phyloP scores from a whole-genome alignment of 2,329 filamentous ascomycete species.

The Neodidymelliopsis sp. region DNA sequence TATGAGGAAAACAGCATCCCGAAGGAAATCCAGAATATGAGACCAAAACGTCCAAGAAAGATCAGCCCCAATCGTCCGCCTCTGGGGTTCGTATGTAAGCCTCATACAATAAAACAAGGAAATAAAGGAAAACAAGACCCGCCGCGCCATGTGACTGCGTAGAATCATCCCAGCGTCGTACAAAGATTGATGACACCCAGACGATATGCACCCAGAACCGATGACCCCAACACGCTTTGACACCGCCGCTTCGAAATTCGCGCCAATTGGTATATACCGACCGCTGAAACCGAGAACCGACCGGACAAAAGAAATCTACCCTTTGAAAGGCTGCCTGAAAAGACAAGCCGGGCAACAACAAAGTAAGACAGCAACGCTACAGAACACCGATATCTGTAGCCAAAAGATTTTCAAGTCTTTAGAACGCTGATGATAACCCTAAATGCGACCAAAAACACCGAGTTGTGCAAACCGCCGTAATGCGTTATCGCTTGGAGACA shows the following conservation, averaged over 20 bases:
- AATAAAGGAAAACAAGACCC: conserved; percentile 33
- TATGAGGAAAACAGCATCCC: conserved; percentile 34
- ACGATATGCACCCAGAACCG: conserved; percentile 46
- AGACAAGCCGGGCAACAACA: conserved; percentile 41
- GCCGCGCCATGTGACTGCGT: conserved; percentile 42
- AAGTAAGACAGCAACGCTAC: conserved; percentile 43
- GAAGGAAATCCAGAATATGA: conserved; percentile 27
- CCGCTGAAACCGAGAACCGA: conserved; percentile 44
- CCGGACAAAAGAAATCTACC: conserved; percentile 53
- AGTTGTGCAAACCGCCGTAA: conserved; percentile 51
- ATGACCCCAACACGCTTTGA: conserved; percentile 42
- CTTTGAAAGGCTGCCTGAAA: conserved; percentile 35
- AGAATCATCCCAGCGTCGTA: conserved; percentile 53
- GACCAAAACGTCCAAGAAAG: conserved; percentile 42
- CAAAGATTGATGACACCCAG: conserved; percentile 44
- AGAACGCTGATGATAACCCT: conserved; percentile 43
- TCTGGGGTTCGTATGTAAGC: conserved; percentile 36
- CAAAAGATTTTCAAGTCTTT: conserved; percentile 47
- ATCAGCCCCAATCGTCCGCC: conserved; percentile 31
- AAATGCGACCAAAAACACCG: conserved; percentile 50
- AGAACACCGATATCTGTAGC: conserved; percentile 47
- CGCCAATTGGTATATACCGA: conserved; percentile 53
- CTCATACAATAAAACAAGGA: conserved; percentile 44
- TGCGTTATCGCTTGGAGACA: conserved; percentile 50
- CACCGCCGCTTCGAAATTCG: conserved; percentile 50